Conservation (phyloP, 2,329 filamentous ascomycete species). For the Ascochyta rabiei region DNA sequence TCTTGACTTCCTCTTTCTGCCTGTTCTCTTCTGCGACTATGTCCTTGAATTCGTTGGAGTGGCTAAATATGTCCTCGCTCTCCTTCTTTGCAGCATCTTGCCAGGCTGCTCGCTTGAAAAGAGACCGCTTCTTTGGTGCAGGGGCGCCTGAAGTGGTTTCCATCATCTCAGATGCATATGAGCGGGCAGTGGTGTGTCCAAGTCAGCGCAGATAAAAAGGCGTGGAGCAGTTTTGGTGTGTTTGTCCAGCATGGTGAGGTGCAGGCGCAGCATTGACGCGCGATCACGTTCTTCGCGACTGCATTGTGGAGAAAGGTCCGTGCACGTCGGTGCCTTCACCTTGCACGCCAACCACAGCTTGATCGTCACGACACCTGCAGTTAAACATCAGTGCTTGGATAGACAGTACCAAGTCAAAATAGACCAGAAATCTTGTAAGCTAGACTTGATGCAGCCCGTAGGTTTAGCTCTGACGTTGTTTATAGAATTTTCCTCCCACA, state of each 20-base stretch:
- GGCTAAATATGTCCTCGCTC: constrained; percentile 51
- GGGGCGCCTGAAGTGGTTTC: constrained; percentile 26
- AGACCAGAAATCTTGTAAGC: neutral
- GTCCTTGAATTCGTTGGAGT: constrained; percentile 48
- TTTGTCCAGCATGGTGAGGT: constrained; percentile 8
- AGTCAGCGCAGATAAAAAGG: neutral
- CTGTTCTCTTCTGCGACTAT: constrained; percentile 49
- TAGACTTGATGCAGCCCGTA: too few relatives aligned
- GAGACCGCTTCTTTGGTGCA: constrained; percentile 52
- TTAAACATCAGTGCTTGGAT: neutral
- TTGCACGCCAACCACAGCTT: constrained; percentile 1
- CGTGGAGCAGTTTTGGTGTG: neutral
- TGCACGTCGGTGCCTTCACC: constrained; percentile 21
- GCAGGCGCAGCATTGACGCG: constrained; percentile 32
- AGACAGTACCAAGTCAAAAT: neutral
- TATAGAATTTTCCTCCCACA: constrained; percentile 3
- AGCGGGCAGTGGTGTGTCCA: neutral
- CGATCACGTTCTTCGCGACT: constrained; percentile 40
- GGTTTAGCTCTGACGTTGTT: neutral
- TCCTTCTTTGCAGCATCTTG: constrained; percentile 49
- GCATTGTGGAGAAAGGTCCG: constrained; percentile 22
- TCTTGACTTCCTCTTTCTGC: constrained; percentile 36
- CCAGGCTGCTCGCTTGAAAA: constrained; percentile 64
- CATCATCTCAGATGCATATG: constrained; percentile 33
- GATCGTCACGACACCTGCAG: constrained; percentile 1